phyloP scores from a whole-genome alignment of 2,329 filamentous ascomycete genomes.

The Beauveria brongniartii region DNA sequence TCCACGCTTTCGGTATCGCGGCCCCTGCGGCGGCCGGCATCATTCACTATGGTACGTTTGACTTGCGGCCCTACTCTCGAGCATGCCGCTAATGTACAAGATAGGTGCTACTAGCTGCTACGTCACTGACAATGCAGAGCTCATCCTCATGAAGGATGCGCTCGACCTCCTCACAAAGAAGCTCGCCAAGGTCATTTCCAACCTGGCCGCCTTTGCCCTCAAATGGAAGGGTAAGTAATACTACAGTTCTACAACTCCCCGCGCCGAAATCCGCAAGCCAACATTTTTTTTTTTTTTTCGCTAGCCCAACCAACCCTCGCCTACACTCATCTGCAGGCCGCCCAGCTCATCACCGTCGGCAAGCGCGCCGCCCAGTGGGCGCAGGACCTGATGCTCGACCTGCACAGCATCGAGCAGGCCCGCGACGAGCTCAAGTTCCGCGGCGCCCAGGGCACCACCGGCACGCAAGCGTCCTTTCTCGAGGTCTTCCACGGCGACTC shows the following conservation, averaged over 20 bases:
- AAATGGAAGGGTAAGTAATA: slow-evolving; percentile 51
- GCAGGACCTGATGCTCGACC: slow-evolving; percentile 56
- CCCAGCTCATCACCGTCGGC: slow-evolving; percentile 56
- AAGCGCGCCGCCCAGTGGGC: slow-evolving; percentile 66
- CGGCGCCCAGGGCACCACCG: slow-evolving; percentile 60
- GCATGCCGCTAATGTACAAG: not conserved
- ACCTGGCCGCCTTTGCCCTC: slow-evolving; percentile 49
- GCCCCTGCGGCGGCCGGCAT: slow-evolving; percentile 74
- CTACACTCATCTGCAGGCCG: slow-evolving; percentile 67
- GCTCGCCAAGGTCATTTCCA: slow-evolving; percentile 38
- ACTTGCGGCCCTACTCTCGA: slow-evolving; percentile 29
- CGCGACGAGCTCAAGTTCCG: slow-evolving; percentile 65
- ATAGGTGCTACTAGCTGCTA: slow-evolving; percentile 37
- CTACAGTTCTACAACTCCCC: not conserved
- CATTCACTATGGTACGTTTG: slow-evolving; percentile 60
- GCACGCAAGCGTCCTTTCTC: slow-evolving; percentile 69
- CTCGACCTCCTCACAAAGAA: slow-evolving; percentile 75
- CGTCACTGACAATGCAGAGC: slow-evolving; percentile 67
- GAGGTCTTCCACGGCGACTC: slow-evolving; percentile 37
- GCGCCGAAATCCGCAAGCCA: too few species aligned
- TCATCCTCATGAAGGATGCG: slow-evolving; percentile 58
- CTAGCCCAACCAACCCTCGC: slow-evolving; percentile 55
- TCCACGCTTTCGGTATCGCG: slow-evolving; percentile 65
- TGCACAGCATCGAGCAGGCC: slow-evolving; percentile 63
- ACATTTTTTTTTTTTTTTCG: too few species aligned